Percentiles rank a stretch among this genome's conserved stretches.
phyloP scores from a whole-genome alignment of 495 filamentous ascomycete genomes.

The Xylaria intraflava region DNA sequence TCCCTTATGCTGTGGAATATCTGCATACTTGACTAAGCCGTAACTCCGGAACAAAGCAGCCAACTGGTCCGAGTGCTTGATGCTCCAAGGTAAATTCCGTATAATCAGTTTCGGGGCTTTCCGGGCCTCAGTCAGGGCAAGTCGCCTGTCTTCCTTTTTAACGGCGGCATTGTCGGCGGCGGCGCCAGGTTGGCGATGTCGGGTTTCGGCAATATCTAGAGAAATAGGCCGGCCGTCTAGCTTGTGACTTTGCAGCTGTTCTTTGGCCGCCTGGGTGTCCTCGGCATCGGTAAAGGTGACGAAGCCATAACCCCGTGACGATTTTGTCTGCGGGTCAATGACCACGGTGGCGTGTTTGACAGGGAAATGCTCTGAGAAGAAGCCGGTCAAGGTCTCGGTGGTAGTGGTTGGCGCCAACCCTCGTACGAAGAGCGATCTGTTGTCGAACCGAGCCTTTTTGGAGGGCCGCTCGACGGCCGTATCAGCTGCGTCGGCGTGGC shows the following conservation, averaged over 20 bases:
- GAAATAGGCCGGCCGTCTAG: slow-evolving; percentile 75
- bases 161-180: slow-evolving; percentile 30
- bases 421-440: slow-evolving; percentile 81
- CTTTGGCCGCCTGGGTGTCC: slow-evolving; percentile 72
- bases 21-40: slow-evolving; percentile 80
- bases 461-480: slow-evolving; percentile 26
- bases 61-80: slow-evolving; percentile 78
- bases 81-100: slow-evolving; percentile 91
- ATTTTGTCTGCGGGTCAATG: slow-evolving; percentile 69
- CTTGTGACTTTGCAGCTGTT: slow-evolving; percentile 65
- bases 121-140: slow-evolving; percentile 46
- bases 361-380: slow-evolving; percentile 90
- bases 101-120: slow-evolving; percentile 82
- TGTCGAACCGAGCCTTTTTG: slow-evolving; percentile 41
- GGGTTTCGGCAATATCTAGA: slow-evolving; percentile 79
- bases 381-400: slow-evolving; percentile 71
- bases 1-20: slow-evolving; percentile 67
- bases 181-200: slow-evolving; percentile 58
- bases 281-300: slow-evolving; percentile 92
- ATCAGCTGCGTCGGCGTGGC: slow-evolving; percentile 10
- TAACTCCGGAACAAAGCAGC: slow-evolving; percentile 70
- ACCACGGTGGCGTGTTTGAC: slow-evolving; percentile 92
- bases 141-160: slow-evolving; percentile 53
- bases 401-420: slow-evolving; percentile 72
- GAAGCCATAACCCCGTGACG: slow-evolving; percentile 89